Evolutionary conservation across 108 stramenopile species (phyloP), one percentile per base, ranked within the genome.

Genomic region (Cyclotella sp.): DNA sequence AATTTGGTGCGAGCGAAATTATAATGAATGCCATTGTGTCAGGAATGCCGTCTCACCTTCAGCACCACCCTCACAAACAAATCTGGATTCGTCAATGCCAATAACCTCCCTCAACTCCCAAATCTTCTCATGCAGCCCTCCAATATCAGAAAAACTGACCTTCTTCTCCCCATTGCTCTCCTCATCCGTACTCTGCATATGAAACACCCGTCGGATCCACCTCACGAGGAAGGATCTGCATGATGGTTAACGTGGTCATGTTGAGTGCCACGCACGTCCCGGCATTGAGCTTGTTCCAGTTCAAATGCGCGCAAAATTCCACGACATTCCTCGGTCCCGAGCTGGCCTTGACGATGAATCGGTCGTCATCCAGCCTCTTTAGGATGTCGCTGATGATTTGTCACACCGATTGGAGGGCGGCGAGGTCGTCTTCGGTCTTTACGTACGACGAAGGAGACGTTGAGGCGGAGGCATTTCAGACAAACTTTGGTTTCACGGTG

Each of bases 221-320:
- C 34, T 34, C 34, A 34, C 34, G 34, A 34, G 34, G 34, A 34
- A 34, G 34, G 34, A 96, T 83, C 57, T 97, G 85, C 99, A 99
- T 99, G 77, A 99, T 98, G 41, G 99, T 99, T 55, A 99, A 78
- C n/a, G 98, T 99, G n/a, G 97, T 98, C 97, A 98, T 98, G 81
- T 99, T 98, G 65, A 99, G 80, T 6, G 97, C 93, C 9, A 98
- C 98, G 12, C 99, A 85, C n/a, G 96, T 97, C 45, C 99, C 98
- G 15, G 97, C 90, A 85, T 95, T 95, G 49, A 99, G 85, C 62
- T 89, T 95, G 27, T 84, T 81, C 72, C 95, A 96, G 75, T 97
- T 96, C 64, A 99, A 82, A 19, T 97, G 83, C 16, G 88, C 85
- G 24, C 98, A 89, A 73, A 96, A 98, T 13, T 98, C 98, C 10